These are phyloP conservation scores for Corymbia maculata DNA, from an alignment of 345 rosid genomes.

Conservation along the genomic window DNA sequence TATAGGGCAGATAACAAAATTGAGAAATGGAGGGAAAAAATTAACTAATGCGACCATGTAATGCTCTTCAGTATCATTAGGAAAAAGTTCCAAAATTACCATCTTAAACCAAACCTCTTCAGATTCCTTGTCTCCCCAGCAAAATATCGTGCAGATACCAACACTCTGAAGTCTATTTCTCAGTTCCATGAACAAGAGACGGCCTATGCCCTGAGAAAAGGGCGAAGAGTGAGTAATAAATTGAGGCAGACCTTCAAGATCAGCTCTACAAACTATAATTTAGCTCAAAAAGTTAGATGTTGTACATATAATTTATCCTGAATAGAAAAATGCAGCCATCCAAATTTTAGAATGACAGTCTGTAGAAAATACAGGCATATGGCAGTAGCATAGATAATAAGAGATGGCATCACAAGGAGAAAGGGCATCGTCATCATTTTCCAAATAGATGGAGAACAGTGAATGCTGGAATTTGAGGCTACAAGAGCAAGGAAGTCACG, in stretches of 20 bases:
- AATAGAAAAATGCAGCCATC: background rate
- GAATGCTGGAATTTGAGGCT: constrained; percentile 87
- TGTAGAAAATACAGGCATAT: background rate
- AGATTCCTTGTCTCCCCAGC: constrained; percentile 84
- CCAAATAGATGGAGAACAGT: constrained; percentile 62
- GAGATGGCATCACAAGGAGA: background rate
- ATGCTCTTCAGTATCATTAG: background rate
- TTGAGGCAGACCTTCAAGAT: background rate
- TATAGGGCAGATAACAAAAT: background rate
- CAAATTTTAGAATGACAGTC: background rate
- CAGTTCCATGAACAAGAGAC: constrained; percentile 42
- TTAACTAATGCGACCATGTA: background rate
- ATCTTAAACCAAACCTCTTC: constrained; percentile 78
- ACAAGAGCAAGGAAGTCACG: constrained; percentile 47
- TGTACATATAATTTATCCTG: background rate
- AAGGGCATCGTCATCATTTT: background rate
- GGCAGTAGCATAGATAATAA: background rate
- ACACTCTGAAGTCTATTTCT: constrained; percentile 58
- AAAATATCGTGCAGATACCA: constrained; percentile 51
- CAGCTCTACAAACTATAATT: background rate
- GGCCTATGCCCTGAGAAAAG: constrained; percentile 52
- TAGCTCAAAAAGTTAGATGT: background rate
- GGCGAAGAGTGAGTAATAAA: background rate
- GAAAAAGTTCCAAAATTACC: constrained; percentile 15
- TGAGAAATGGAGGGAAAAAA: background rate